Percentiles rank a stretch among this genome's conserved stretches.
These are phyloP conservation scores for Tolypocladium amazonense DNA, from an alignment of 2,329 filamentous ascomycete species.

Conservation along the genomic window DNA sequence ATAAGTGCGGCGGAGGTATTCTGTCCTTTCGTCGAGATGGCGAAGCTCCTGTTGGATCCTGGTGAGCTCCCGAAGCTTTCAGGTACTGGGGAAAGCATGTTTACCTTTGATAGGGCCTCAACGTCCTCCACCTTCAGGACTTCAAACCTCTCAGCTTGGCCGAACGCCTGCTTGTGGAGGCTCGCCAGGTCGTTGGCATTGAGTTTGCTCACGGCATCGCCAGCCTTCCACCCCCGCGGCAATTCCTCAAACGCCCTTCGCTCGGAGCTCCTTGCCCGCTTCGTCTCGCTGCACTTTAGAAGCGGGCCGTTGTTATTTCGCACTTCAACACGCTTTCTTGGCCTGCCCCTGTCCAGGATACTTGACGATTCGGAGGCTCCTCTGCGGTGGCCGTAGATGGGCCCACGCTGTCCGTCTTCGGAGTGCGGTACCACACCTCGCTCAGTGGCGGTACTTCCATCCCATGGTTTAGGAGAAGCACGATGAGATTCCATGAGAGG, in stretches of 20 bases:
- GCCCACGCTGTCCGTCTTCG: conserved; percentile 3
- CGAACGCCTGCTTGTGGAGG: conserved; percentile 49
- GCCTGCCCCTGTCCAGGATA: conserved; percentile 52
- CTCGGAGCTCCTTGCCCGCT: conserved; percentile 38
- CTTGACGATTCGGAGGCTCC: conserved; percentile 46
- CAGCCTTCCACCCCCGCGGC: conserved; percentile 45
- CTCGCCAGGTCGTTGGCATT: conserved; percentile 35
- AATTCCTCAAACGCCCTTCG: conserved; percentile 48
- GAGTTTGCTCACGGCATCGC: conserved; percentile 39
- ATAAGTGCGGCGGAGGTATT: conserved; percentile 69
- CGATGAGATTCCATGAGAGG: conserved; percentile 27
- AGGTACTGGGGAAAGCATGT: background rate
- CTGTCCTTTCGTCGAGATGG: conserved; percentile 65
- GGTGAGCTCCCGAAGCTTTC: background rate
- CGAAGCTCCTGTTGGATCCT: conserved; percentile 50
- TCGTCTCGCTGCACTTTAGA: conserved; percentile 28
- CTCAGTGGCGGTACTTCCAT: conserved; percentile 12
- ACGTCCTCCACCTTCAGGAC: conserved; percentile 53
- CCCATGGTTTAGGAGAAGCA: conserved; percentile 34
- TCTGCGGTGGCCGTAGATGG: conserved; percentile 31
- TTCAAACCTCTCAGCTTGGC: conserved; percentile 53
- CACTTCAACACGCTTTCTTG: conserved; percentile 40
- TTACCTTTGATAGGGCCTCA: conserved; percentile 52
- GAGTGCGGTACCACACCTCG: conserved; percentile 2
- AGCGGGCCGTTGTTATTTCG: conserved; percentile 24